Evolutionary conservation across 805 yeast species (phyloP), one percentile per base, ranked within the genome.

Genomic region (Candida krabiensis): DNA sequence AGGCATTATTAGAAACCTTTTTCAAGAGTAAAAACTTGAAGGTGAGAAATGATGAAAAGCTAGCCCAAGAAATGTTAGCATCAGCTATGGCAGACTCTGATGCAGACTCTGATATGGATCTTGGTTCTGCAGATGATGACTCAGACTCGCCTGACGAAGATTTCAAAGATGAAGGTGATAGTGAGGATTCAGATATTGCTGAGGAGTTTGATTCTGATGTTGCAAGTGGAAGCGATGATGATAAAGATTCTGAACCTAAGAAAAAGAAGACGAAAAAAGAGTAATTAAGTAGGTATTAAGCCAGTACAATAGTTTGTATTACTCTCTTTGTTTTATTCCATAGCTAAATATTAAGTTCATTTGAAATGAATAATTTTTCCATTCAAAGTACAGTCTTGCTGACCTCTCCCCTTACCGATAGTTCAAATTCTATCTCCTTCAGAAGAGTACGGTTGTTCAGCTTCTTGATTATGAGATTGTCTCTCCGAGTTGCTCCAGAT

Each of bases 41-140:
- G 49, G 86, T 91, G 35, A 84, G 82, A 68, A 90, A 90, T 58
- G 98, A 91, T 56, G 90, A 89, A 46, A 86, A 81, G 51, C 85
- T 88, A 38, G 95, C 91, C 28, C 88, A 89, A 64, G 81, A 81
- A 34, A 73, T 86, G 70, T 67, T 89, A 57, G 85, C 83, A 30
- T 80, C 81, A 42, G 96, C 87, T 5, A 71, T 88, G 58, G 86
- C 77, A 28, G 80, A 69, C 35, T 75, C 70, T 11, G 80, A 61
- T 21, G 80, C 69, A 33, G 86, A 74, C 40, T 82, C 43, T 12
- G 86, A 71, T 51, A 71, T 64, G 31, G 79, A 70, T 45, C 68
- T 77, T 72, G 79, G 83, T 5, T 84, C 93, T 46, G 96, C 91
- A 3, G 96, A 80, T 40, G 96, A 80, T 35, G 95, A 85, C 43